A percentile compares a stretch with the other conserved stretches of the same genome.
Conservation (phyloP, 148 eudicot genomes). For the Chenopodium berlandieri region DNA sequence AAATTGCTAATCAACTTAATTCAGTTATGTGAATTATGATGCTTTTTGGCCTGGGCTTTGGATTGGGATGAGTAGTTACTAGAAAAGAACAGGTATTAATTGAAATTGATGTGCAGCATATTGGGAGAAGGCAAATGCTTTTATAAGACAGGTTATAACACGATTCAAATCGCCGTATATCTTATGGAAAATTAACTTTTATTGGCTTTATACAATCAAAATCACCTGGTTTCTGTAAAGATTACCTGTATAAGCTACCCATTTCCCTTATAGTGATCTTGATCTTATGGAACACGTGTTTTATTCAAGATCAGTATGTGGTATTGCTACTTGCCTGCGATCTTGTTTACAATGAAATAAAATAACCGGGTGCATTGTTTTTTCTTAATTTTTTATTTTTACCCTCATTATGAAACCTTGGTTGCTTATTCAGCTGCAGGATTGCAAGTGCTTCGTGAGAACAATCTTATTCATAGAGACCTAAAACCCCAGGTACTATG, state of each 20-base stretch:
- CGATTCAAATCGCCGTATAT: too few species aligned
- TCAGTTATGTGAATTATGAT: not conserved
- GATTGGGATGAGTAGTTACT: not conserved
- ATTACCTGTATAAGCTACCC: too few species aligned
- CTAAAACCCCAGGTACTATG: slow-evolving; percentile 49
- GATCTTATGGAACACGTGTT: not conserved
- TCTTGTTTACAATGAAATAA: not conserved
- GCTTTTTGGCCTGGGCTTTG: slow-evolving; percentile 3
- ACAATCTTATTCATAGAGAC: slow-evolving; percentile 56
- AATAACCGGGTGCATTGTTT: not conserved
- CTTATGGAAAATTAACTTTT: too few species aligned
- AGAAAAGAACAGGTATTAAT: not conserved
- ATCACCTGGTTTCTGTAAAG: too few species aligned
- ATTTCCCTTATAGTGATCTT: not conserved
- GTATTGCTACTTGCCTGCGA: not conserved
- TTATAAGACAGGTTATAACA: too few species aligned
- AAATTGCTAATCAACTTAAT: too few species aligned
- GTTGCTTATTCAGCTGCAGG: slow-evolving; percentile 46
- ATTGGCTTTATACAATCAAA: too few species aligned
- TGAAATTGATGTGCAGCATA: not conserved
- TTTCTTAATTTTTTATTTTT: not conserved
- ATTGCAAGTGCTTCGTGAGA: slow-evolving; percentile 49
- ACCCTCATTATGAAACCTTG: slow-evolving; percentile 10
- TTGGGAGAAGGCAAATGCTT: too few species aligned
- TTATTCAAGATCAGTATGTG: not conserved